Base-by-base conservation (phyloP, 306 rosid genomes). In the Cucurbita maxima region DNA sequence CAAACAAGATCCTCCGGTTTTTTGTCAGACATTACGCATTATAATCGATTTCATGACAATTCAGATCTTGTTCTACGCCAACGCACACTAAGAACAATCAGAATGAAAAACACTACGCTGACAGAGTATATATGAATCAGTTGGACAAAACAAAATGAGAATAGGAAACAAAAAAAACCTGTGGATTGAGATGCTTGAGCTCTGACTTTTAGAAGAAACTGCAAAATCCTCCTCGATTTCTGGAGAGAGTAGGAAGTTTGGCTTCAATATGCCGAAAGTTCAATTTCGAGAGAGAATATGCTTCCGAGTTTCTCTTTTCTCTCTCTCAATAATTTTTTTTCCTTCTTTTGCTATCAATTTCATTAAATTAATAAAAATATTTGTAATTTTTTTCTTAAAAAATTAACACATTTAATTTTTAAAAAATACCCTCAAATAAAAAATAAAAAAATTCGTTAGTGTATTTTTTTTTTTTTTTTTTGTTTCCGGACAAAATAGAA, bases 181-280 rank as follows among this genome's bases (percentile, higher is more conserved):
- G 57, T 3, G 56, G 55, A 68, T 44, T 45, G 54, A 20, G 41
- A 68, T 47, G 40, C 37, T 47, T 15, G 73, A 6, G 15, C 73
- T 68, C 73, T 47, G 12, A 45, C 40, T 68, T 64, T 41, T 13
- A 22, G 37, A 68, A 68, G 73, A 68, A 68, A 68, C 41, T 44
- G 73, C 73, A 68, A 45, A 47, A 45, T 45, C 56, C 41, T 68
- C 56, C 73, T 69, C 58, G 58, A 69, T 69, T 45, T 69, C n/a
- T 22, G 57, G 73, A 69, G 72, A 67, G 57, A 22, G 41, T 69
- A 69, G 43, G 43, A 45, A 13, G 8, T 1, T 48, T 69, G 41
- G 43, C 73, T 48, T 10, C 55, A 19, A 48, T 48, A 44, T 22
- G 37, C 58, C 72, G 5, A 68, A 47, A 47, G 50, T 69, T 69